Base-by-base conservation (phyloP, 805 yeast genomes). In the Nakazawaea peltata region DNA sequence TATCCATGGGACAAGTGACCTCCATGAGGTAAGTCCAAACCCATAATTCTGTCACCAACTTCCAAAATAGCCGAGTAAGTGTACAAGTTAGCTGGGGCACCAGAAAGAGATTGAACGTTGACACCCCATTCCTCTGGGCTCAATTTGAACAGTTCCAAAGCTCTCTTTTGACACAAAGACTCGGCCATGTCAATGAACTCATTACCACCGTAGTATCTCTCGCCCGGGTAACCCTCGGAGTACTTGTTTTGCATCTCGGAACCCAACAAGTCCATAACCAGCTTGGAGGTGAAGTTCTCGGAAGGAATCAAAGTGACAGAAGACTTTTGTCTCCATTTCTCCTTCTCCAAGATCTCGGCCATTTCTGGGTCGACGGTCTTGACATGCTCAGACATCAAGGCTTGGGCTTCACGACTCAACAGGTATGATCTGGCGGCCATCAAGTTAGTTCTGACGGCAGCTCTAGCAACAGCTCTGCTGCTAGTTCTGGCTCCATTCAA, bases 1-100 rank as follows among this genome's bases (percentile, higher is more conserved):
- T 92, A 92, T 49, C 98, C 98, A 64, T 92, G 98, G 37, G 96
- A 86, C 61, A 92, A 73, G 62, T 92, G 98, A 52, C 98, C 98
- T 54, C 98, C 98, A 54, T 92, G 97, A 49, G 98, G 98, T 56
- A 92, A 71, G 56, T 90, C 97, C 47, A 90, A 74, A 50, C 98
- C 98, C 98, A 90, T 90, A 46, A 90, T 63, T 59, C 97, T 77
- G 53, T 87, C 97, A 46, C 87, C 92, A 33, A 82, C 86, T 50
- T 82, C 81, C 74, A 90, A 62, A 32, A 90, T 61, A 21, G 97
- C 94, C 39, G 87, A 83, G 62, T 90, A 90, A 23, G 87, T 87
- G 50, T 90, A 85, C 58, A 90, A 71, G 62, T 90, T 90, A 37
- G 97, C 97, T 45, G 97, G 97, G 5, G 97, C 88, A 43, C 98